A percentile compares a stretch with the other conserved stretches of the same genome.
phyloP scores from a whole-genome alignment of 495 filamentous ascomycete species.

The Neohortaea acidophila region DNA sequence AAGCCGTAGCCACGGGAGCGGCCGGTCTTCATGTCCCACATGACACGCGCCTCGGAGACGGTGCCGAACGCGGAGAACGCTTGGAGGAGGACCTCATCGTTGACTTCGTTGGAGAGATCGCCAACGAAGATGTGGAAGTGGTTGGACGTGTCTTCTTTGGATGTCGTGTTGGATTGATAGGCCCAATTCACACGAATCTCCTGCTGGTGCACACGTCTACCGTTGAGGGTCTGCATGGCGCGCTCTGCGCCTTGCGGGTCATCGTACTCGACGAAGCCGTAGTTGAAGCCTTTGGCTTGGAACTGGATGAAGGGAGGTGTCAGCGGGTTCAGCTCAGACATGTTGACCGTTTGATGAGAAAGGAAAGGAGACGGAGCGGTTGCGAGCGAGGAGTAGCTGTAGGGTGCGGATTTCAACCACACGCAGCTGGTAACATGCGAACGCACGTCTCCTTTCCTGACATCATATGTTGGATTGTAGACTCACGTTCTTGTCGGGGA shows the following conservation, averaged over 20 bases:
- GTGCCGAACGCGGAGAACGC: conserved; percentile 94
- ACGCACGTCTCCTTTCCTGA: too few relatives aligned
- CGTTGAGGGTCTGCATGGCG: conserved; percentile 93
- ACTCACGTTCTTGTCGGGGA: conserved; percentile 95
- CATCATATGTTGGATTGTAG: too few relatives aligned
- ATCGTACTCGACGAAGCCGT: conserved; percentile 98
- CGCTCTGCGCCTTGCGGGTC: conserved; percentile 91
- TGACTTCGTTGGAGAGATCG: conserved; percentile 96
- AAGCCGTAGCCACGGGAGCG: conserved; percentile 96
- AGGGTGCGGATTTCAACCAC: too few relatives aligned
- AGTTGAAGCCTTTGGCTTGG: conserved; percentile 94
- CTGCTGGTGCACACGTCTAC: conserved; percentile 89
- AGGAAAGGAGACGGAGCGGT: not conserved
- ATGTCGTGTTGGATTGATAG: conserved; percentile 87
- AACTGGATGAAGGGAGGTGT: conserved; percentile 27
- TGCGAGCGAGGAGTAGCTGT: not conserved
- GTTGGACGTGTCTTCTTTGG: conserved; percentile 95
- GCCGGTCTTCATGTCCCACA: conserved; percentile 99
- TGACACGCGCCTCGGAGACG: conserved; percentile 97
- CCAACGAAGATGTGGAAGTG: conserved; percentile 99
- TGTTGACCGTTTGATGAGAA: not conserved
- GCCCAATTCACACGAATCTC: conserved; percentile 99
- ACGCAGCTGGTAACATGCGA: too few relatives aligned
- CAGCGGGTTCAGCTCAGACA: not conserved
- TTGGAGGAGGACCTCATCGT: conserved; percentile 86